Base-by-base conservation (phyloP, 2,329 filamentous ascomycete species). In the Verticillium tricorpus region DNA sequence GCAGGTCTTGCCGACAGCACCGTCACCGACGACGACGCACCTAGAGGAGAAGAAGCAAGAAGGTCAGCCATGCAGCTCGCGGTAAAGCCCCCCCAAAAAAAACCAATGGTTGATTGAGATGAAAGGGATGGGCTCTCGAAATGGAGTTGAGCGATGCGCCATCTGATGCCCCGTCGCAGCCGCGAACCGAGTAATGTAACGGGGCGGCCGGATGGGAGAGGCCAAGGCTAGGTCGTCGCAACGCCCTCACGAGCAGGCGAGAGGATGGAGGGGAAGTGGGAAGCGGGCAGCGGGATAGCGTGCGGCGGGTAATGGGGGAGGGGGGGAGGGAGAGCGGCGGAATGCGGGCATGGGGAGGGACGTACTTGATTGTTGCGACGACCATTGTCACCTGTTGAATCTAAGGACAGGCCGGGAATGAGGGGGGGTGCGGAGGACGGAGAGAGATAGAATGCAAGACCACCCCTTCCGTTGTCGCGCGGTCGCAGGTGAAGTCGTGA, bases 1-100 rank as follows among this genome's bases (percentile, higher is more conserved):
- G 81, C 95, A 99, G 69, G 95, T 99, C 85, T 99, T 99, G 78
- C 95, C 95, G 70, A 99, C 95, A 68, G 95, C 95, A 93, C 95
- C 95, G 79, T 99, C 95, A 77, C 95, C 95, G 72, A 99, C 95
- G 70, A 99, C 95, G 73, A 99, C 95, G 81, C 95, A 99, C 81
- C 95, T 99, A 63, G 56, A 63, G 52, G 40, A 55, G 45, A 31
- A 35, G 56, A 61, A 52, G 40, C 17, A 37, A 28, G 15, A 52
- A 32, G 40, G 31, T 56, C 37, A 55, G 56, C 15, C 19, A 19
- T 15, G 22, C 22, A 31, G 37, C 35, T 50, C n/a, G 28, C 28
- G 28, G 28, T 5, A 28, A 28, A 28, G n/a, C n/a, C n/a, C 35
- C 25, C 25, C 3, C 3, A 25, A 32, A 28, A 31, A n/a, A 12